A percentile compares a stretch with the other conserved stretches of the same genome.
These are phyloP conservation scores for Nannochloris sp. DNA, from an alignment of 139 green algal species.

Conservation along the genomic window DNA sequence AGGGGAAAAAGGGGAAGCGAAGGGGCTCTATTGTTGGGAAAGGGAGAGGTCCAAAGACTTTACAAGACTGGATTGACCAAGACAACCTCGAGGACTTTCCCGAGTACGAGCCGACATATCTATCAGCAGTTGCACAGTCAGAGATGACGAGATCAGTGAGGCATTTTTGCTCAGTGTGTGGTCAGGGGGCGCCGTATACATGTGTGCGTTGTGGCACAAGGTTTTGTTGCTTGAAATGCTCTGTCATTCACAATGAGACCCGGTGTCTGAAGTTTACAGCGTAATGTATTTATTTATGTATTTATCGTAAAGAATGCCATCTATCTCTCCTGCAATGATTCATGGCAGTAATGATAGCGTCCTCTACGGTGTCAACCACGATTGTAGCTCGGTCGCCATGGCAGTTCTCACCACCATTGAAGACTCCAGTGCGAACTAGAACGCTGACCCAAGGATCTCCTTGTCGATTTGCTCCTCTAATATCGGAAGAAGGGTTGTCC, in stretches of 20 bases:
- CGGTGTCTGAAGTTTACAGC: conserved; percentile 75
- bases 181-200: conserved; percentile 48
- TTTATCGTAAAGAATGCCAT: conserved; percentile 59
- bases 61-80: conserved; percentile 57
- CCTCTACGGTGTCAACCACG: conserved; percentile 54
- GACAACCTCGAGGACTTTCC: conserved; percentile 42
- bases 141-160: conserved; percentile 26
- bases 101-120: conserved; percentile 40
- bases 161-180: conserved; percentile 60
- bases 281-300: conserved; percentile 6
- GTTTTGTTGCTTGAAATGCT: conserved; percentile 66
- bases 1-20: conserved; percentile 20
- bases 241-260: conserved; percentile 62
- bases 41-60: conserved; percentile 37
- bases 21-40: conserved; percentile 39
- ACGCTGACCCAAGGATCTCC: conserved; percentile 62
- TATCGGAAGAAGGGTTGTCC: conserved; percentile 72
- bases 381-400: conserved; percentile 43
- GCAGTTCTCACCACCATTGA: conserved; percentile 42
- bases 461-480: conserved; percentile 53
- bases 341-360: conserved; percentile 53
- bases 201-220: conserved; percentile 65
- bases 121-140: conserved; percentile 47
- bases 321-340: conserved; percentile 31
- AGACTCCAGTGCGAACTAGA: conserved; percentile 74